Conservation (phyloP, 768 basidiomycete species). For the Naganishia randhawae region DNA sequence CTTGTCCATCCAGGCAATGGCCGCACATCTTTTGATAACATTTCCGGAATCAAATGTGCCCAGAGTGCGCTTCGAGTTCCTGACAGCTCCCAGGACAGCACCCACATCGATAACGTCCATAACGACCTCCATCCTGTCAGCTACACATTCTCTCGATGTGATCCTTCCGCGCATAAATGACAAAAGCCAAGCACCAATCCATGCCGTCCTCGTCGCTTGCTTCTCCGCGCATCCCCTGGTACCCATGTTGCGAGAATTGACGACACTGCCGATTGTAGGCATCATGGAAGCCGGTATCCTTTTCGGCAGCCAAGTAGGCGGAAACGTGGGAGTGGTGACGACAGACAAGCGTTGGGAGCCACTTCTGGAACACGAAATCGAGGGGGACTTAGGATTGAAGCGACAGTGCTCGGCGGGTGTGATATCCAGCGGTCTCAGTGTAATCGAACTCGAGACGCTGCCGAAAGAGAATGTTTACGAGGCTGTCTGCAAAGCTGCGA, state of each 20-base stretch:
- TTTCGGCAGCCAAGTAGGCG: constrained; percentile 31
- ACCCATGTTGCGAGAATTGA: constrained; percentile 34
- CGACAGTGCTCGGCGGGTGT: constrained; percentile 34
- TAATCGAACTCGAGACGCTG: constrained; percentile 37
- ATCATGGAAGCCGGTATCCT: constrained; percentile 40
- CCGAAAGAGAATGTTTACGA: constrained; percentile 31
- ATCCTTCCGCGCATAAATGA: constrained; percentile 20
- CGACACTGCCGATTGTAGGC: constrained; percentile 33
- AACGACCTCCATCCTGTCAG: constrained; percentile 33
- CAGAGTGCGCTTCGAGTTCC: constrained; percentile 25
- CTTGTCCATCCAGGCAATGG: constrained; percentile 9
- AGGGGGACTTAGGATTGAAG: constrained; percentile 29
- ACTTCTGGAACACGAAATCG: constrained; percentile 37
- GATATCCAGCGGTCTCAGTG: constrained; percentile 36
- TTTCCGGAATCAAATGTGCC: not conserved
- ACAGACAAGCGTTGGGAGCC: constrained; percentile 43
- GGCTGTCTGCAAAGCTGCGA: constrained; percentile 25
- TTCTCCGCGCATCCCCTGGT: constrained; percentile 38
- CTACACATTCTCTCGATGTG: constrained; percentile 31
- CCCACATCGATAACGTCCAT: constrained; percentile 36
- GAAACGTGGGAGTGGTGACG: constrained; percentile 36
- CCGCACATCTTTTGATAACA: constrained; percentile 1
- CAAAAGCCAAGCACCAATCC: constrained; percentile 16
- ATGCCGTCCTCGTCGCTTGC: constrained; percentile 35
- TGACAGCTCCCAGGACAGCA: constrained; percentile 25